Base-by-base conservation (phyloP, 2,329 filamentous ascomycete species). In the Sclerotinia glacialis region DNA sequence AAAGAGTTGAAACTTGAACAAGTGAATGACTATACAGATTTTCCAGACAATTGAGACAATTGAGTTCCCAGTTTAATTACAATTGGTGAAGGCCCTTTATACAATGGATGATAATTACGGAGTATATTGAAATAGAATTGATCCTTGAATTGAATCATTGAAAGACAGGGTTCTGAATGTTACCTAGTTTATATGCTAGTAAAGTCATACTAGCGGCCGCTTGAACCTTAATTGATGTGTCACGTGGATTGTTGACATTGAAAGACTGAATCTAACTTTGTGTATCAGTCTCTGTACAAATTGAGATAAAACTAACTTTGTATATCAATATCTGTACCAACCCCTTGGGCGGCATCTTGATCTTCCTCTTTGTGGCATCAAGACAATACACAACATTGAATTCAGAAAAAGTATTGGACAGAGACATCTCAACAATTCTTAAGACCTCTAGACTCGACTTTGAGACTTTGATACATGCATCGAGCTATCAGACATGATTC, bases 181-280 rank as follows among this genome's bases (percentile, higher is more conserved):
- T 40, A 28, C 11, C 4, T 16, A 18, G 50, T 18, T 21, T 21
- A 7, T n/a, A n/a, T 1, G 34, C 42, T 21, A 21, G 42, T 21
- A 44, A 44, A n/a, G 21, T 23, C 52, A 23, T 11, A 31, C 56
- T 60, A 49, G 58, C 58, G 58, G 58, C 58, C 58, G 58, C 58
- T 49, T 37, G 5, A 31, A 16, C 18, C 21, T 16, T 53, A 7
- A 34, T 5, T 40, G 1, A 23, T 11, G 11, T 8, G 2, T 60
- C 26, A 60, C 21, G 56, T 47, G 26, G 3, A n/a, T n/a, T n/a
- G n/a, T n/a, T n/a, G n/a, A n/a, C n/a, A n/a, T n/a, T n/a, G n/a
- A n/a, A n/a, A n/a, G n/a, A n/a, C n/a, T n/a, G n/a, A n/a, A n/a
- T n/a, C n/a, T n/a, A n/a, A n/a, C n/a, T n/a, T n/a, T n/a, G n/a